Percentiles rank a stretch among this genome's conserved stretches.
These are phyloP conservation scores for Eimeria sp. DNA, from an alignment of 169 alveolate species.

Conservation along the genomic window DNA sequence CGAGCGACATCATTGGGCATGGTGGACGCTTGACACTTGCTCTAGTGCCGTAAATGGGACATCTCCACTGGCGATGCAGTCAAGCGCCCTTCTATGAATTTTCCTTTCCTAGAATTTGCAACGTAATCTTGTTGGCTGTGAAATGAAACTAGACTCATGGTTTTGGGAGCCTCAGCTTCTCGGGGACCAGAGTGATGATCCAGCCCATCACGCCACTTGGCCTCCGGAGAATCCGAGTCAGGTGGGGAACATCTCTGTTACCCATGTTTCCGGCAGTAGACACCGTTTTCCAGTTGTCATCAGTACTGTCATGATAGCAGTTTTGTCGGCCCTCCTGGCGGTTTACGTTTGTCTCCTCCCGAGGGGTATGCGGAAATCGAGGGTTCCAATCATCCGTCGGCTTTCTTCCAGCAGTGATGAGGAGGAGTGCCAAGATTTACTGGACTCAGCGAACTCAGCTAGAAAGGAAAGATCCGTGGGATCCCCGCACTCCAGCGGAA, in stretches of 20 bases:
- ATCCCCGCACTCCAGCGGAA: background rate
- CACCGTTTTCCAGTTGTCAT: background rate
- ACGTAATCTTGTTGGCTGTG: background rate
- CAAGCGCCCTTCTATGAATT: background rate
- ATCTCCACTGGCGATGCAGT: background rate
- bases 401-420: background rate
- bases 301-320: background rate
- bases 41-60: background rate
- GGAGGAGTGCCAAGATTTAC: background rate
- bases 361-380: background rate
- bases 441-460: background rate
- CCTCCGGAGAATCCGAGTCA: background rate
- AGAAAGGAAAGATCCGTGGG: background rate
- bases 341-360: constrained; percentile 16
- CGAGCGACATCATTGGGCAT: background rate
- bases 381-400: background rate
- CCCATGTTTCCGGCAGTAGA: background rate
- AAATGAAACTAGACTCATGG: background rate
- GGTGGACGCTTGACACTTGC: background rate
- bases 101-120: background rate
- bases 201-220: background rate
- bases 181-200: background rate
- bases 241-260: background rate
- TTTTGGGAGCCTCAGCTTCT: background rate
- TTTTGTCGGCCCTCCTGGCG: background rate